Evolutionary conservation across 164 flowering plant species (phyloP).

Genomic region (Santalum album): DNA sequence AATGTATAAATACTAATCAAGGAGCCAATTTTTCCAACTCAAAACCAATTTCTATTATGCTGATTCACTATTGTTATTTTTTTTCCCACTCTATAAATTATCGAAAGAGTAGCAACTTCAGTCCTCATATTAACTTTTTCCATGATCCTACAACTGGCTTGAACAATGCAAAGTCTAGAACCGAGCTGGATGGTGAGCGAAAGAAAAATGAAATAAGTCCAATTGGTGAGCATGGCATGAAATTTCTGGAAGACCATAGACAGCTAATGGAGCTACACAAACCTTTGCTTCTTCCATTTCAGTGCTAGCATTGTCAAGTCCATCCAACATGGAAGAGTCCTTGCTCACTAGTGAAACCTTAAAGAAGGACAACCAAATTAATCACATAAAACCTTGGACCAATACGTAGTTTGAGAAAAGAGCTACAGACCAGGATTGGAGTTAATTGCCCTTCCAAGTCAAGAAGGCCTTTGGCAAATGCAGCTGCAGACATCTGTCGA

Average conservation of each 20-base stretch:
- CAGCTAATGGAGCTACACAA: slow-evolving; percentile 11
- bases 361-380: slow-evolving; percentile 10
- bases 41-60: background rate
- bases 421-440: slow-evolving; percentile 69
- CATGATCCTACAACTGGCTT: background rate
- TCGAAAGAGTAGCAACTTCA: no score
- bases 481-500: slow-evolving; percentile 97
- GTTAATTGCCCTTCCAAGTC: slow-evolving; percentile 98
- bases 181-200: no score
- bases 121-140: no score
- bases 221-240: no score
- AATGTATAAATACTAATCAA: no score
- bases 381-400: slow-evolving; percentile 1
- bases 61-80: no score
- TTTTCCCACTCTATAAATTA: no score
- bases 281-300: slow-evolving; percentile 99
- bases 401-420: slow-evolving; percentile 4
- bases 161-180: background rate
- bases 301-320: slow-evolving; percentile 92
- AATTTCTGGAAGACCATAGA: no score
- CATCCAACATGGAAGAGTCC: slow-evolving; percentile 99
- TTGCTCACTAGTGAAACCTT: slow-evolving; percentile 99
- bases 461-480: slow-evolving; percentile 98
- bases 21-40: background rate
- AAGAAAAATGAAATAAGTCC: no score